A percentile compares a stretch with the other conserved stretches of the same genome.
phyloP scores from a whole-genome alignment of 1,139 yeast genomes.

The Lodderomyces elongisporus region DNA sequence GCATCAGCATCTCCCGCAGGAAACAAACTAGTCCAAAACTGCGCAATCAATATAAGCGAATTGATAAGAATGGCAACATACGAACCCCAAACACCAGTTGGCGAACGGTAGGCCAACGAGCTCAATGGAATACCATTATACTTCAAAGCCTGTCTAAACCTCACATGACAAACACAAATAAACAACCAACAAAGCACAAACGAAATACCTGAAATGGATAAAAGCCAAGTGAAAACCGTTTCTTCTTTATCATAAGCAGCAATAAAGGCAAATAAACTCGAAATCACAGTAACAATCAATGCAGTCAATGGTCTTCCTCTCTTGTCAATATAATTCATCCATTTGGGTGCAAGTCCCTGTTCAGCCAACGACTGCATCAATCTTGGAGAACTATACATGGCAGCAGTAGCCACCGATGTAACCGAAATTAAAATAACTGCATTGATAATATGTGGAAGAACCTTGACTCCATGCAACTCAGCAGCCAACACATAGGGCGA shows the following conservation, averaged over 20 bases:
- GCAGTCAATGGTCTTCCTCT: slow-evolving; percentile 34
- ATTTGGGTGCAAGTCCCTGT: slow-evolving; percentile 28
- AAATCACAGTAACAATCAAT: slow-evolving; percentile 14
- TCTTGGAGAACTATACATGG: slow-evolving; percentile 32
- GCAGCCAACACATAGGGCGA: slow-evolving; percentile 41
- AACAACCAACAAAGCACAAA: slow-evolving; percentile 26
- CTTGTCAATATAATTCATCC: slow-evolving; percentile 29
- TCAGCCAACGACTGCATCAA: slow-evolving; percentile 33
- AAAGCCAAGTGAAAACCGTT: slow-evolving; percentile 22
- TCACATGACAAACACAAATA: slow-evolving; percentile 27
- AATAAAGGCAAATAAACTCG: slow-evolving; percentile 20
- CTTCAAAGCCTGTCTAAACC: slow-evolving; percentile 29
- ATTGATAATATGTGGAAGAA: slow-evolving; percentile 29
- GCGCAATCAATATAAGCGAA: slow-evolving; percentile 22
- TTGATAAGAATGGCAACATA: slow-evolving; percentile 19
- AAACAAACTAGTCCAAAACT: slow-evolving; percentile 39
- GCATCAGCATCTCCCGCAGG: slow-evolving; percentile 30
- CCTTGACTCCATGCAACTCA: slow-evolving; percentile 25
- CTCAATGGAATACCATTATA: slow-evolving; percentile 24
- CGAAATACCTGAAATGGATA: slow-evolving; percentile 22
- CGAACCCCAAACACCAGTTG: slow-evolving; percentile 24
- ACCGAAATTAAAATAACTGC: slow-evolving; percentile 31
- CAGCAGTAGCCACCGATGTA: slow-evolving; percentile 32
- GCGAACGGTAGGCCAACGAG: slow-evolving; percentile 26
- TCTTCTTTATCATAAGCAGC: slow-evolving; percentile 21